Percentiles rank a stretch among this genome's conserved stretches.
phyloP scores from a whole-genome alignment of 2,329 filamentous ascomycete genomes.

The Lecanicillium sp. region DNA sequence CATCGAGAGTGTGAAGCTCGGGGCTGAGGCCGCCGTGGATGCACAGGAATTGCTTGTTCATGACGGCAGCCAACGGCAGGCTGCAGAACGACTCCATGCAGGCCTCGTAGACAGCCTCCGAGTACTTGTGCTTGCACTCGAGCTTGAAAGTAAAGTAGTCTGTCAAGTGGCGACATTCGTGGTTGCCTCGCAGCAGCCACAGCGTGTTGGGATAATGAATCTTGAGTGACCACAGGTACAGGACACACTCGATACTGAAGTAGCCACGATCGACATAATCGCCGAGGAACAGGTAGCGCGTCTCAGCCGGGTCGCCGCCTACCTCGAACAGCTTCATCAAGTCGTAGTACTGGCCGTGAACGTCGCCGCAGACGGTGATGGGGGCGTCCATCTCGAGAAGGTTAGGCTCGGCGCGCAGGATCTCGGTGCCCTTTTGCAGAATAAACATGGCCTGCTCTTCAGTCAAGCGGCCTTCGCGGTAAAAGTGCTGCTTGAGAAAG shows the following conservation, averaged over 20 bases:
- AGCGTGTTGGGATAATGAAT: slow-evolving; percentile 98
- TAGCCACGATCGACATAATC: slow-evolving; percentile 98
- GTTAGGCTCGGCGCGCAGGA: slow-evolving; percentile 86
- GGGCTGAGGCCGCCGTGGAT: slow-evolving; percentile 96
- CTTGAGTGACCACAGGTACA: slow-evolving; percentile 97
- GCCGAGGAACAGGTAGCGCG: slow-evolving; percentile 90
- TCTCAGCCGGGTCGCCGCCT: slow-evolving; percentile 92
- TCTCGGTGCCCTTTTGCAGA: slow-evolving; percentile 75
- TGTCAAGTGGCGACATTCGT: slow-evolving; percentile 97
- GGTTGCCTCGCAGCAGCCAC: slow-evolving; percentile 94
- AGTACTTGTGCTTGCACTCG: slow-evolving; percentile 99
- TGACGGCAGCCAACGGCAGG: slow-evolving; percentile 86
- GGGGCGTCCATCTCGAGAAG: slow-evolving; percentile 98
- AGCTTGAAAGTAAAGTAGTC: slow-evolving; percentile 99
- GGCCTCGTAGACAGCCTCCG: slow-evolving; percentile 88
- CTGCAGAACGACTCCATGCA: slow-evolving; percentile 98
- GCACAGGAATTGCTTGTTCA: slow-evolving; percentile 99
- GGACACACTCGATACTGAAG: slow-evolving; percentile 97
- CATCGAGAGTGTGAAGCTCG: slow-evolving; percentile 90
- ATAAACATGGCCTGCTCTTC: slow-evolving; percentile 98
- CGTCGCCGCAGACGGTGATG: slow-evolving; percentile 96
- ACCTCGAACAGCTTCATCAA: slow-evolving; percentile 99
- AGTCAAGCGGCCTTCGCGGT: slow-evolving; percentile 90
- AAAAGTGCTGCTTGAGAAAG: slow-evolving; percentile 97
- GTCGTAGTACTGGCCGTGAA: slow-evolving; percentile 98